phyloP scores from a whole-genome alignment of 2,329 filamentous ascomycete genomes.

The Davidsoniella virescens region DNA sequence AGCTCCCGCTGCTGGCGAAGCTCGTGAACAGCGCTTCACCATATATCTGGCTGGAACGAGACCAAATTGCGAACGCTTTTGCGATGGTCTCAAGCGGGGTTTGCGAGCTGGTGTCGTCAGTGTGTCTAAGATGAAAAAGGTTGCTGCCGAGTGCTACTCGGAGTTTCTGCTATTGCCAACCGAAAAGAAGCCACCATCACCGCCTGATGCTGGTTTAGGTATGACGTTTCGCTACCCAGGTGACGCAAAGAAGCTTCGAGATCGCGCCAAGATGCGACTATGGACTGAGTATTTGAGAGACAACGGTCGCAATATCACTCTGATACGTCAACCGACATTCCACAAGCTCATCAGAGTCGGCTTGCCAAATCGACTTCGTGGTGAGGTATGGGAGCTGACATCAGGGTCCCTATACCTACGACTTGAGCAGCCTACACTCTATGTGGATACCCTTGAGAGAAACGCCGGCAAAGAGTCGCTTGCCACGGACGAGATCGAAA shows the following conservation, averaged over 20 bases:
- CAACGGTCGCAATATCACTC: conserved; percentile 80
- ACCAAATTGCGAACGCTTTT: conserved; percentile 84
- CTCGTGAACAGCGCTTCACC: conserved; percentile 67
- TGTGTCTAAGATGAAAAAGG: conserved; percentile 66
- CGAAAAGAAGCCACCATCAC: conserved; percentile 25
- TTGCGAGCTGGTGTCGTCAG: conserved; percentile 75
- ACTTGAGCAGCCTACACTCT: conserved; percentile 70
- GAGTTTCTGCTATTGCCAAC: conserved; percentile 59
- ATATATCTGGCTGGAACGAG: conserved; percentile 81
- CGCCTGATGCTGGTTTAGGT: conserved; percentile 82
- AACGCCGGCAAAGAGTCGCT: conserved; percentile 76
- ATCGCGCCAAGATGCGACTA: conserved; percentile 90
- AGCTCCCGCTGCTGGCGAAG: conserved; percentile 15
- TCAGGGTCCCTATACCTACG: conserved; percentile 83
- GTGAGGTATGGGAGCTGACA: conserved; percentile 90
- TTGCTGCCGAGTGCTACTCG: conserved; percentile 77
- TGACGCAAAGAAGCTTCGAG: conserved; percentile 81
- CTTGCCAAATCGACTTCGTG: conserved; percentile 77
- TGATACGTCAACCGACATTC: conserved; percentile 91
- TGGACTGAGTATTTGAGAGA: conserved; percentile 96
- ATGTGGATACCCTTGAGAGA: conserved; percentile 67
- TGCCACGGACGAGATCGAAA: conserved; percentile 97
- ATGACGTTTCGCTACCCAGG: conserved; percentile 90
- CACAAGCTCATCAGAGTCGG: conserved; percentile 95
- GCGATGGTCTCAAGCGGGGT: conserved; percentile 84